phyloP scores from a whole-genome alignment of 768 basidiomycete genomes.

The Cystobasidium tubakii region DNA sequence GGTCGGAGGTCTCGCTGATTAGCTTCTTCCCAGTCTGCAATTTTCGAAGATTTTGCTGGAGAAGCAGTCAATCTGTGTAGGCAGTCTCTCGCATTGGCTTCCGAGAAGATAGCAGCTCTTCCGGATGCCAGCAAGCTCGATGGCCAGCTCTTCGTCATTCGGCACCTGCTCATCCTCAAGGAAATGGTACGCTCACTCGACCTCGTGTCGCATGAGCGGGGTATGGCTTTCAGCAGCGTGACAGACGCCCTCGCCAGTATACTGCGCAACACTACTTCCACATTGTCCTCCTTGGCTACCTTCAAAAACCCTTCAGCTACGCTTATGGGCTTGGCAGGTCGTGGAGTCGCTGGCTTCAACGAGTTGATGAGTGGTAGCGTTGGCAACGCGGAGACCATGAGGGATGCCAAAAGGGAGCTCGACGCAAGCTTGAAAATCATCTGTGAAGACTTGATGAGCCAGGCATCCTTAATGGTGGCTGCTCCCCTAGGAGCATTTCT shows the following conservation, averaged over 20 bases:
- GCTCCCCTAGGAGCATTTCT: constrained; percentile 63
- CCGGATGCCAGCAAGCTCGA: constrained; percentile 57
- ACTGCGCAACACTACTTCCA: constrained; percentile 24
- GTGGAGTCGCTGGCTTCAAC: constrained; percentile 39
- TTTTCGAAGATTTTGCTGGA: constrained; percentile 93
- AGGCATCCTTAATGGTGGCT: constrained; percentile 59
- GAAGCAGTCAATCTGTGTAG: constrained; percentile 80
- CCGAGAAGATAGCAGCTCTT: constrained; percentile 58
- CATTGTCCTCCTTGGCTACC: constrained; percentile 37
- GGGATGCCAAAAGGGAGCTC: constrained; percentile 75
- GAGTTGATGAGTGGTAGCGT: neutral
- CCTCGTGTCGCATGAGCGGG: constrained; percentile 56
- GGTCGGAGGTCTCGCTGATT: neutral
- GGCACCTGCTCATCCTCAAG: constrained; percentile 84
- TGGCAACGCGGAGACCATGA: constrained; percentile 56
- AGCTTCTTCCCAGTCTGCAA: constrained; percentile 62
- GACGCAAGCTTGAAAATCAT: constrained; percentile 76
- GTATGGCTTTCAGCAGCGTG: constrained; percentile 55
- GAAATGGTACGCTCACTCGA: constrained; percentile 77
- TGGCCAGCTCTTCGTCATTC: constrained; percentile 76
- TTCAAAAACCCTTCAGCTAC: constrained; percentile 37
- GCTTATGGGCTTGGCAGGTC: constrained; percentile 36
- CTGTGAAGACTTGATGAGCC: constrained; percentile 74
- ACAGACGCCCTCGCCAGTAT: constrained; percentile 37
- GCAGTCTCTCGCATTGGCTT: constrained; percentile 68